Base-by-base conservation (phyloP, 139 green algal species). In the Penium margaritaceum region DNA sequence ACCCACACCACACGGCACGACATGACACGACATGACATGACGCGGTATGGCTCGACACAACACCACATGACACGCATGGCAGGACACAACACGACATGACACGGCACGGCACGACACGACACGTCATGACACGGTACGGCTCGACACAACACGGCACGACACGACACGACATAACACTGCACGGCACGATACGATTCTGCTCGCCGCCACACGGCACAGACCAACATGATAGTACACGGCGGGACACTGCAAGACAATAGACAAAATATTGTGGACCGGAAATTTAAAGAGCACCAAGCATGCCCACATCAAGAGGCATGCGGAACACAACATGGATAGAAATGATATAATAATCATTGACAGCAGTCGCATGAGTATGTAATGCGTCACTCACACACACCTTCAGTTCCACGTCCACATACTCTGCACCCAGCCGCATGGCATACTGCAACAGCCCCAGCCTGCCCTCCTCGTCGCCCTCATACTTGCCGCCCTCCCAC, bases 401-500 rank as follows among this genome's bases (percentile, higher is more conserved):
- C 55, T 90, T 88, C 30, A 90, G 87, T 83, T 98, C 94, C 12
- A 97, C 83, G 79, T 98, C 94, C 2, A 98, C 75, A 61, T 89
- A 96, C 1, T 87, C 85, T 2, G 90, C 90, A 0, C 92, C 92
- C 30, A 79, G 39, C 12, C 43, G 44, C 15, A 79, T 36, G 15
- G 75, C 80, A 6, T 60, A 44, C 62, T 12, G 66, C 37, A 85
- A 46, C 29, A 32, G 34, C 19, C 29, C 46, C 21, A 80, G 47
- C 27, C 80, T 62, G 17, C 29, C 19, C 17, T 29, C 19, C 33
- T 82, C 74, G 1, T 98, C 94, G 0, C 83, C 63, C 0, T 91
- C 94, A 55, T 95, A 96, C 44, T 91, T 84, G 41, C 94, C 93
- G 19, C 90, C 90, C 69, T 98, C 93, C 92, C 93, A 98, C 0